These are phyloP conservation scores for Balansia obtecta DNA, from an alignment of 2,329 filamentous ascomycete species.

Conservation along the genomic window DNA sequence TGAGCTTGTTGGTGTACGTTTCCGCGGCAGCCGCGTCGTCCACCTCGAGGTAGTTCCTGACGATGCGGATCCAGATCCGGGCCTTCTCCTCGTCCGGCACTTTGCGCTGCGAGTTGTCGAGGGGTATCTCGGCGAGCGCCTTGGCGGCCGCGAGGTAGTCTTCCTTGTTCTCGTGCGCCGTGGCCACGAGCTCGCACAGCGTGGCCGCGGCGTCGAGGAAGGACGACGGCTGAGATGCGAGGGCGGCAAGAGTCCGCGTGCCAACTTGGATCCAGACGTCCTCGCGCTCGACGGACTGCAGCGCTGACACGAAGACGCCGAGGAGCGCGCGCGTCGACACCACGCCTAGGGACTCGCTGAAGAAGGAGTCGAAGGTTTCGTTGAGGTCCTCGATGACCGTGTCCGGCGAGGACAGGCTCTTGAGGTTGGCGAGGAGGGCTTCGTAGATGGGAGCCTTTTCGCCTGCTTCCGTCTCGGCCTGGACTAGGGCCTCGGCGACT, in stretches of 20 bases:
- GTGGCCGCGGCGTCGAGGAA: slow-evolving; percentile 77
- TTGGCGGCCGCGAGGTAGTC: slow-evolving; percentile 71
- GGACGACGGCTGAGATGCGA: slow-evolving; percentile 48
- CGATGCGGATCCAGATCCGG: slow-evolving; percentile 82
- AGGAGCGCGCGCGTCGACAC: slow-evolving; percentile 65
- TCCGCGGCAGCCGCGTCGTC: slow-evolving; percentile 82
- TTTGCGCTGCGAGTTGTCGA: slow-evolving; percentile 79
- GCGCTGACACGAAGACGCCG: slow-evolving; percentile 48
- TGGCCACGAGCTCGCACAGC: slow-evolving; percentile 69
- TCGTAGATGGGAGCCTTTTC: slow-evolving; percentile 36
- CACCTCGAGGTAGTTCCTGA: slow-evolving; percentile 85
- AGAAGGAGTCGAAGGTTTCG: slow-evolving; percentile 53
- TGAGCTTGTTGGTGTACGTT: slow-evolving; percentile 84
- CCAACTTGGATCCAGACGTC: slow-evolving; percentile 66
- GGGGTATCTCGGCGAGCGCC: slow-evolving; percentile 67
- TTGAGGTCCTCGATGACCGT: slow-evolving; percentile 45
- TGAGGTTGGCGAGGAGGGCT: slow-evolving; percentile 30
- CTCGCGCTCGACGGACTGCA: slow-evolving; percentile 46
- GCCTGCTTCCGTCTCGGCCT: slow-evolving; percentile 22
- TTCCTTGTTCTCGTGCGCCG: slow-evolving; percentile 70
- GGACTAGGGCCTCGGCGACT: slow-evolving; percentile 31
- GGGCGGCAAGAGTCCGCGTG: slow-evolving; percentile 54
- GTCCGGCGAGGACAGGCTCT: slow-evolving; percentile 25
- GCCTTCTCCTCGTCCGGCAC: slow-evolving; percentile 75
- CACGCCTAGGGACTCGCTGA: slow-evolving; percentile 58